These are phyloP conservation scores for Podospora pseudopauciseta DNA, from an alignment of 495 filamentous ascomycete species.

Conservation along the genomic window DNA sequence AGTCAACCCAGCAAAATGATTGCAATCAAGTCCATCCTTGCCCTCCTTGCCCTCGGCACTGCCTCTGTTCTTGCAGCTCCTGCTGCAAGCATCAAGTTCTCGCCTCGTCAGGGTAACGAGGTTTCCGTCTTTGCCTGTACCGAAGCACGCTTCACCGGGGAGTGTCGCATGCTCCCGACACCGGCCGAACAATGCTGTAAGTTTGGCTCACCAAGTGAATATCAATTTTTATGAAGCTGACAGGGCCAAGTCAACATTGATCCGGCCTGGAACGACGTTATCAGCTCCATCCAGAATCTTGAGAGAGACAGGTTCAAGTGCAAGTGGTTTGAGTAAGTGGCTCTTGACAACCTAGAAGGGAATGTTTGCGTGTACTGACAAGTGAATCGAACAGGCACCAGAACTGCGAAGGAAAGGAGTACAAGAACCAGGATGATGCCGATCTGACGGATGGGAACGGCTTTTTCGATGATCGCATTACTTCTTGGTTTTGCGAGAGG, in stretches of 20 bases:
- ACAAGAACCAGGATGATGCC: constrained; percentile 4
- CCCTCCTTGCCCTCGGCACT: not conserved
- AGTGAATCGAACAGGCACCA: not conserved
- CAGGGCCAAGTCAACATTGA: not conserved
- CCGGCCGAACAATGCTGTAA: not conserved
- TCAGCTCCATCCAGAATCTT: not conserved
- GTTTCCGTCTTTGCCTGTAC: not conserved
- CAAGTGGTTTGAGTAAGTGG: not conserved
- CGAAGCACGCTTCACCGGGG: not conserved
- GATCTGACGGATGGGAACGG: not conserved
- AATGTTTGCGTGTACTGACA: not conserved
- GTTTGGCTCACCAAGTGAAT: not conserved
- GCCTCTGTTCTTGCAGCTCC: not conserved
- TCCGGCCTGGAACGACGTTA: not conserved
- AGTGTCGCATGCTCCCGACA: not conserved
- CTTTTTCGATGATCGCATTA: not conserved
- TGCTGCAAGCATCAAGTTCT: not conserved
- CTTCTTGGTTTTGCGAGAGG: not conserved
- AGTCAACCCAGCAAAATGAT: not conserved
- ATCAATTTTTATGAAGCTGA: not conserved
- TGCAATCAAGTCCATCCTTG: not conserved
- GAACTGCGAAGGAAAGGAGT: not conserved
- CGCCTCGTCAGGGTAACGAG: not conserved
- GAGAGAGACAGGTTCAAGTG: not conserved
- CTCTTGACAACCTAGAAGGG: not conserved